phyloP scores from a whole-genome alignment of 1,139 yeast genomes.

The Kodamaea sp. region DNA sequence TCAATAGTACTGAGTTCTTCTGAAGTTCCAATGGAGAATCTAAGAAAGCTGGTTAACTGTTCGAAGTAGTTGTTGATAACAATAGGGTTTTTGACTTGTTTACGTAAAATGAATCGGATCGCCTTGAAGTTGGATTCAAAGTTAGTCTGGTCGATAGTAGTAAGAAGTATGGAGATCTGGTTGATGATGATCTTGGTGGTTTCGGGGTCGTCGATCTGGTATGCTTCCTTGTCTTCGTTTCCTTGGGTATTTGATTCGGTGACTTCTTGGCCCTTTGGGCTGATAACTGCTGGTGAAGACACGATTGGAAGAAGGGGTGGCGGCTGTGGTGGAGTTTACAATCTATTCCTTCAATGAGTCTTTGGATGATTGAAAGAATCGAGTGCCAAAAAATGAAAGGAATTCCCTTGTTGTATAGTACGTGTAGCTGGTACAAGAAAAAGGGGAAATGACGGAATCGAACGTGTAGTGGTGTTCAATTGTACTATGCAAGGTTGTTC shows the following conservation, averaged over 20 bases:
- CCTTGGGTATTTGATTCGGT: neutral
- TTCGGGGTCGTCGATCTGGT: slow-evolving; percentile 27
- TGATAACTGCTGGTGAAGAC: slow-evolving; percentile 29
- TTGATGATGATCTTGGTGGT: slow-evolving; percentile 48
- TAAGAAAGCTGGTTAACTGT: slow-evolving; percentile 25
- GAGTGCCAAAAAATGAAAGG: too few relatives aligned
- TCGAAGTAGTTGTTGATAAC: slow-evolving; percentile 30
- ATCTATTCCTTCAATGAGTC: neutral
- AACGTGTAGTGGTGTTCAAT: too few relatives aligned
- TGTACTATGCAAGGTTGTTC: too few relatives aligned
- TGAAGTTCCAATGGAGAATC: slow-evolving; percentile 15
- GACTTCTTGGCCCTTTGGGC: slow-evolving; percentile 35
- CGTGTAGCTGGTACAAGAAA: too few relatives aligned
- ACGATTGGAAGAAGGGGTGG: slow-evolving; percentile 19
- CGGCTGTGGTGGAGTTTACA: neutral
- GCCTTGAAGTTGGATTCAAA: slow-evolving; percentile 44
- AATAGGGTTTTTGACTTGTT: slow-evolving; percentile 32
- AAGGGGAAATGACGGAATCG: too few relatives aligned
- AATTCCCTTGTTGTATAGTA: too few relatives aligned
- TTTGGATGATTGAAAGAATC: too few relatives aligned
- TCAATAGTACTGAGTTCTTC: slow-evolving; percentile 12
- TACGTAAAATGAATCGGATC: slow-evolving; percentile 48
- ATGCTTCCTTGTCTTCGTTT: slow-evolving; percentile 1
- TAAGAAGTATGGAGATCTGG: slow-evolving; percentile 54
- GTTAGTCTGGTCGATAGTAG: slow-evolving; percentile 44